Evolutionary conservation across 768 basidiomycete species (phyloP).

Genomic region (Tulasnella sp.): DNA sequence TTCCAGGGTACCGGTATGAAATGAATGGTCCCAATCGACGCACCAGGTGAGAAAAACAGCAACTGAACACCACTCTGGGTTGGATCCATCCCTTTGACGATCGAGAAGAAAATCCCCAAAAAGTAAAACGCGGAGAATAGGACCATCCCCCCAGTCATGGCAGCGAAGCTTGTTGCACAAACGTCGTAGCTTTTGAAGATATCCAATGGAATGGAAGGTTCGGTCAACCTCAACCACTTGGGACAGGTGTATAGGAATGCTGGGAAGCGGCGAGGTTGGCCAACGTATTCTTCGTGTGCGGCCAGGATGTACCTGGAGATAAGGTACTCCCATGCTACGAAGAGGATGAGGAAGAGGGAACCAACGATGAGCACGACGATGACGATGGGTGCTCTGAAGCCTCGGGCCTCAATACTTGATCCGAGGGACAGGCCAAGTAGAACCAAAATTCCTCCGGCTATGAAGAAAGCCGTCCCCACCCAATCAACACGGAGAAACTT

Average conservation of each 20-base stretch:
- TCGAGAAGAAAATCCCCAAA: conserved; percentile 44
- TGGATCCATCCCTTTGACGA: conserved; percentile 36
- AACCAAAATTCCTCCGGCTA: conserved; percentile 39
- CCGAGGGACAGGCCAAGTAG: conserved; percentile 49
- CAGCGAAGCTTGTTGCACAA: conserved; percentile 34
- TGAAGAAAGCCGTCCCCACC: conserved; percentile 42
- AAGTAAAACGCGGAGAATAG: conserved; percentile 47
- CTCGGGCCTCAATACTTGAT: conserved; percentile 32
- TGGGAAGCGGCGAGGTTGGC: background rate
- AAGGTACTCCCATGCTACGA: conserved; percentile 39
- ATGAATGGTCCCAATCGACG: conserved; percentile 25
- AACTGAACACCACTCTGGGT: conserved; percentile 41
- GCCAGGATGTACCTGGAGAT: conserved; percentile 29
- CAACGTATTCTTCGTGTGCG: background rate
- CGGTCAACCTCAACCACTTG: conserved; percentile 23
- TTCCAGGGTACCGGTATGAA: background rate
- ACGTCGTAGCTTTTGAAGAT: conserved; percentile 40
- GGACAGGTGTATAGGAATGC: conserved; percentile 9
- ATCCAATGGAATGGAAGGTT: conserved; percentile 43
- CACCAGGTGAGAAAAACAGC: conserved; percentile 45
- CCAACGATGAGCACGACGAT: conserved; percentile 44
- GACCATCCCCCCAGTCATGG: conserved; percentile 41
- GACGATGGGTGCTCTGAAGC: conserved; percentile 37
- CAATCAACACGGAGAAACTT: conserved; percentile 39
- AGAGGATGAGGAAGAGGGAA: conserved; percentile 35